Percentiles rank a stretch among this genome's conserved stretches.
Evolutionary conservation across 1,139 yeast species (phyloP).

Genomic region (Yamadazyma atmosphaerica): DNA sequence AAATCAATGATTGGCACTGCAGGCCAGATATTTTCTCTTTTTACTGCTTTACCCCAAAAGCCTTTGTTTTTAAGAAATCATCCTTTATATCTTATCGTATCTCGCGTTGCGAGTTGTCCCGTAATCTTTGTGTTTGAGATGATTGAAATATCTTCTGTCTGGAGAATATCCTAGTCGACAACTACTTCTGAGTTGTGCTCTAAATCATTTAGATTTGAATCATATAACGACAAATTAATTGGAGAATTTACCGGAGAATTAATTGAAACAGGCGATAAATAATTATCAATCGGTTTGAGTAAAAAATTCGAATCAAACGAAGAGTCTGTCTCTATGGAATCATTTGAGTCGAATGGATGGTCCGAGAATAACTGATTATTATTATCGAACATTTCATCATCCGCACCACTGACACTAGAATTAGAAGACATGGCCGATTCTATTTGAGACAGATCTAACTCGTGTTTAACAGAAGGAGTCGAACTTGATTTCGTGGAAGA

Average conservation of each 20-base stretch:
- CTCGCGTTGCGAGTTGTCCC: neutral
- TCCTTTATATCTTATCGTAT: neutral
- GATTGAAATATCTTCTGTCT: neutral
- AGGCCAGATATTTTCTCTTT: slow-evolving; percentile 13
- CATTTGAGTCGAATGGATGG: neutral
- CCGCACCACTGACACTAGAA: neutral
- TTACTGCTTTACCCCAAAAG: slow-evolving; percentile 1
- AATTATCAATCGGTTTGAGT: slow-evolving; percentile 19
- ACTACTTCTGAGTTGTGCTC: slow-evolving; percentile 56
- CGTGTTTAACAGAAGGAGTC: slow-evolving; percentile 2
- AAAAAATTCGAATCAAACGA: slow-evolving; percentile 4
- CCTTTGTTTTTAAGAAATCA: neutral
- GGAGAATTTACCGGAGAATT: slow-evolving; percentile 45
- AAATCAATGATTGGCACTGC: slow-evolving; percentile 19
- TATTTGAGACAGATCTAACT: neutral
- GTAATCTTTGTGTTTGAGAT: neutral
- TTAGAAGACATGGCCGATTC: slow-evolving; percentile 1
- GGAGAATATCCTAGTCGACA: slow-evolving; percentile 20
- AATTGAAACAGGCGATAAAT: slow-evolving; percentile 47
- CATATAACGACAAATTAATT: slow-evolving; percentile 37
- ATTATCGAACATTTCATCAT: neutral
- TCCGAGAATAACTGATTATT: neutral
- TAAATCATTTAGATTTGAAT: slow-evolving; percentile 31
- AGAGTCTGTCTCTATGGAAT: neutral
- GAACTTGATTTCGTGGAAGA: neutral